Conservation (phyloP, 306 rosid species). For the Medicago ruthenica region DNA sequence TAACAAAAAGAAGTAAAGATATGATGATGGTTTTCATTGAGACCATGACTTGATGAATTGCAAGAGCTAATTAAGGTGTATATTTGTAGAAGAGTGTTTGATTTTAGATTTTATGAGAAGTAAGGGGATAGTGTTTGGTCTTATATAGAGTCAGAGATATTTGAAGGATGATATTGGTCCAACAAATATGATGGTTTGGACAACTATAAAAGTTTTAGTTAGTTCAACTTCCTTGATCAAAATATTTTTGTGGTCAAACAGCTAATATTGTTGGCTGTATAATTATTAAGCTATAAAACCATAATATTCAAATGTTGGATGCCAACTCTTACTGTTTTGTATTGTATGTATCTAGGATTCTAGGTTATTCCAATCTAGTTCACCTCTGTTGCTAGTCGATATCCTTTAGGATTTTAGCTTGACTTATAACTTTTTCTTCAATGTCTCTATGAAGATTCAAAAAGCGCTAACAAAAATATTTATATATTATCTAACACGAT, state of each 20-base stretch:
- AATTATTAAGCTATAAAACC: background rate
- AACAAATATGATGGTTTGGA: background rate
- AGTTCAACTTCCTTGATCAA: constrained; percentile 28
- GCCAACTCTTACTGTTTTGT: constrained; percentile 4
- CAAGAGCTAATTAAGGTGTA: background rate
- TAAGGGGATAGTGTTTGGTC: background rate
- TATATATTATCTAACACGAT: too few relatives aligned
- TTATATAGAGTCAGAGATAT: constrained; percentile 27
- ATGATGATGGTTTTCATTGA: constrained; percentile 14
- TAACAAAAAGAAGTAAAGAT: constrained; percentile 34
- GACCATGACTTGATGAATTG: constrained; percentile 24
- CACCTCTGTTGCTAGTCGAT: too few relatives aligned
- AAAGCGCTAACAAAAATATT: too few relatives aligned
- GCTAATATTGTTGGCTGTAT: background rate
- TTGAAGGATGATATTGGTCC: background rate
- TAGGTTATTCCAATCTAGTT: too few relatives aligned
- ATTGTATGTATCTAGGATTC: too few relatives aligned
- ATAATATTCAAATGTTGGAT: constrained; percentile 21
- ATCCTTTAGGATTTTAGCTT: too few relatives aligned
- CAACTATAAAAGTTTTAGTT: background rate
- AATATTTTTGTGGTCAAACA: background rate
- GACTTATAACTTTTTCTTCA: too few relatives aligned
- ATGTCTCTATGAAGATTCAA: too few relatives aligned
- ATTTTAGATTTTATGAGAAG: constrained; percentile 14
- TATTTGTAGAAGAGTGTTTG: background rate